A percentile compares a stretch with the other conserved stretches of the same genome.
Evolutionary conservation across 768 basidiomycete genomes (phyloP).

Genomic region (Mrakia frigida): DNA sequence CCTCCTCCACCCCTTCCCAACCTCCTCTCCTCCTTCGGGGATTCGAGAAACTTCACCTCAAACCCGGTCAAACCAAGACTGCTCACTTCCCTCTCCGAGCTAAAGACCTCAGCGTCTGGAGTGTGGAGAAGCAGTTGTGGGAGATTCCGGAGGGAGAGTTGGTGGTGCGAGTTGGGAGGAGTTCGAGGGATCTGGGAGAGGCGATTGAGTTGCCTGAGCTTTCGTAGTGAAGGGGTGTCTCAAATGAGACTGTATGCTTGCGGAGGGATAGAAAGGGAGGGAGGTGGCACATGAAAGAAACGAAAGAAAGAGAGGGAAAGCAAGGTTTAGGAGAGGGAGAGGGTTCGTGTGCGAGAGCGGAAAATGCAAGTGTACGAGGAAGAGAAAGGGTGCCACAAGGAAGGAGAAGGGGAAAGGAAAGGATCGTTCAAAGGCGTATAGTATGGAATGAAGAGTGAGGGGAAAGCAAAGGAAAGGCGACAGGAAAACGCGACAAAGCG

Average conservation of each 20-base stretch:
- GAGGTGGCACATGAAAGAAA: not conserved
- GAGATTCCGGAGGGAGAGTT: not conserved
- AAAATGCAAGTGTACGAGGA: not conserved
- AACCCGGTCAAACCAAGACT: not conserved
- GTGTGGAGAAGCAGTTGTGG: constrained; percentile 16
- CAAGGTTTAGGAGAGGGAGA: not conserved
- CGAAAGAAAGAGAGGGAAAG: not conserved
- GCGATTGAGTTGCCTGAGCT: not conserved
- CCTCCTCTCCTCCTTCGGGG: constrained; percentile 23
- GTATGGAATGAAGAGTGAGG: not conserved
- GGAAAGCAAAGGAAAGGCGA: not conserved
- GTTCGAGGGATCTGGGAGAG: constrained; percentile 1
- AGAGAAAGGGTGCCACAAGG: too few relatives aligned
- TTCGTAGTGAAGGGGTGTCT: not conserved
- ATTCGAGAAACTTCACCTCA: constrained; percentile 18
- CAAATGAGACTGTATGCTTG: too few relatives aligned
- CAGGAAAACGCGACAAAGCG: not conserved
- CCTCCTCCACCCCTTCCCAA: constrained; percentile 12
- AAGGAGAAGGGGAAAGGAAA: not conserved
- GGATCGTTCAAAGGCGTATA: not conserved
- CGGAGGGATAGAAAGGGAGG: not conserved
- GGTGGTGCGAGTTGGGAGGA: constrained; percentile 6
- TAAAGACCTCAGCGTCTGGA: constrained; percentile 28
- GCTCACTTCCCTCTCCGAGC: not conserved
- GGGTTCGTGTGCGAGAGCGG: not conserved